Conservation (phyloP, 306 rosid genomes). For the Corylus americana region DNA sequence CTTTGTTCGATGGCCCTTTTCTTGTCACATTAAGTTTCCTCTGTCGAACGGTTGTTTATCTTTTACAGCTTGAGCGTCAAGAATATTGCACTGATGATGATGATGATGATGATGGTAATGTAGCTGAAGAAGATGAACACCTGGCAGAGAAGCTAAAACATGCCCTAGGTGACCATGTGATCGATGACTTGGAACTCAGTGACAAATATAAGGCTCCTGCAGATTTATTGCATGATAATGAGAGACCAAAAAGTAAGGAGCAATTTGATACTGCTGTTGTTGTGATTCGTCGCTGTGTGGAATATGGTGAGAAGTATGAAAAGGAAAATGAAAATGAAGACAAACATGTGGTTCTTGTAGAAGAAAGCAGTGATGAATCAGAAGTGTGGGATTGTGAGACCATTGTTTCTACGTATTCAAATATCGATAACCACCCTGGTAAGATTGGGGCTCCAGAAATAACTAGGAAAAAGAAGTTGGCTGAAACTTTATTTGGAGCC, state of each 20-base stretch:
- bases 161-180: conserved; percentile 38
- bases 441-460: conserved; percentile 66
- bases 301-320: conserved; percentile 79
- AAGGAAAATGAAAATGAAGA: conserved; percentile 62
- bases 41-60: conserved; percentile 12
- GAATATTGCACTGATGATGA: conserved; percentile 59
- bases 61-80: conserved; percentile 58
- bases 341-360: conserved; percentile 43
- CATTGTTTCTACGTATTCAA: conserved; percentile 77
- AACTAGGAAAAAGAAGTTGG: conserved; percentile 69
- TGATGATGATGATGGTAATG: conserved; percentile 29
- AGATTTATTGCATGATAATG: conserved; percentile 52
- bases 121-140: conserved; percentile 58
- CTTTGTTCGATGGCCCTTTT: not conserved
- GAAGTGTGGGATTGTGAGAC: conserved; percentile 95
- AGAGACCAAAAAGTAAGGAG: conserved; percentile 35
- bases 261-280: conserved; percentile 53
- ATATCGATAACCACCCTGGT: conserved; percentile 87
- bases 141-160: conserved; percentile 69
- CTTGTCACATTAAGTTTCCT: conserved; percentile 6
- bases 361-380: conserved; percentile 89
- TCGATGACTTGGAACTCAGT: conserved; percentile 52
- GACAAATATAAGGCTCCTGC: conserved; percentile 70
- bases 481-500: conserved; percentile 61
- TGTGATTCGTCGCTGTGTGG: conserved; percentile 69